Base-by-base conservation (phyloP, 768 basidiomycete genomes). In the Lentinula guzmanii region DNA sequence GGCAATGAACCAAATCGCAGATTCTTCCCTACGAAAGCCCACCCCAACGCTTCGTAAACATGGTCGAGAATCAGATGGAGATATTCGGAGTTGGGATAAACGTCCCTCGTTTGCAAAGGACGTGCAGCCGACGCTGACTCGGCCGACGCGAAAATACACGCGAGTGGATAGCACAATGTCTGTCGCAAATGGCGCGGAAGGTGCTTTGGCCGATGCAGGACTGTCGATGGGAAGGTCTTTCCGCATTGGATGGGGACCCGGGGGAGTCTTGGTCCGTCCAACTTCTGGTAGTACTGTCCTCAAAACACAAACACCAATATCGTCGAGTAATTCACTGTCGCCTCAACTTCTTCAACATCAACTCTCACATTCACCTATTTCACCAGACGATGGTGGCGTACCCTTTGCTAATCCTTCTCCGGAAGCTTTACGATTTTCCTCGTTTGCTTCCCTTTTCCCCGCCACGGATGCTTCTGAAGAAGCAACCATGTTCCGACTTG, bases 201-300 rank as follows among this genome's bases (percentile, higher is more conserved):
- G 80, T 3, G 77, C 81, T 33, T 74, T 86, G 48, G 76, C 85
- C 10, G 96, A 99, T 72, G 90, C 92, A 15, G 95, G 94, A 0
- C 76, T 98, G 39, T 82, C 90, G 0, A 76, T 95, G 60, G 95
- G 95, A 11, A 83, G 93, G 16, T 92, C 91, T 11, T 97, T 94
- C 72, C 82, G 94, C 61, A 92, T 90, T 2, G 87, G 92, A 4
- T 98, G 95, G 93, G 93, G 95, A 18, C 88, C 91, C 1, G 81
- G 83, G 41, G 93, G 93, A 0, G 79, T 77, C 42, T 69, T 98
- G 6, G 55, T 56, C 15, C 55, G 86, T 87, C 10, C 89, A 93
- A 77, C 84, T 1, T 87, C 87, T 64, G 83, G 84, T 1, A 88
- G 87, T 0, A 71, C 76, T n/a, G 67, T 91, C 42, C 78, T 75